Conservation (phyloP, 495 filamentous ascomycete species). For the Trypethelium eluteriae region DNA sequence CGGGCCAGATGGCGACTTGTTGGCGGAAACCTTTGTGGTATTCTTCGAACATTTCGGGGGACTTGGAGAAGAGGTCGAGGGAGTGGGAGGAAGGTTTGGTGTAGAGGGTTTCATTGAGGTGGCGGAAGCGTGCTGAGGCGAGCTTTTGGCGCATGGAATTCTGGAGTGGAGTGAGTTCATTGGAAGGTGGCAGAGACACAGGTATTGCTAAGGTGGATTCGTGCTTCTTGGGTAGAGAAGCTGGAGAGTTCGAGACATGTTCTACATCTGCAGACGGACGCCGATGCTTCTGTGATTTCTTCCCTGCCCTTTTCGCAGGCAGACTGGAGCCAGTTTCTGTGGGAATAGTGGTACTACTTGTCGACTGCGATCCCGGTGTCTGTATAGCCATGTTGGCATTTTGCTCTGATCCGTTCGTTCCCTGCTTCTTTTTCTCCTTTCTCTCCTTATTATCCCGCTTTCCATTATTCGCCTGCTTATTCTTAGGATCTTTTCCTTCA, state of each 20-base stretch:
- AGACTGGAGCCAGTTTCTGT: constrained; percentile 15
- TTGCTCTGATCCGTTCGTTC: neutral
- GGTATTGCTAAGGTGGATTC: constrained; percentile 30
- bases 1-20: constrained; percentile 90
- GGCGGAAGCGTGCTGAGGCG: constrained; percentile 87
- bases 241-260: constrained; percentile 14
- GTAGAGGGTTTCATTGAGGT: constrained; percentile 93
- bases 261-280: constrained; percentile 18
- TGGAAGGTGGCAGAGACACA: constrained; percentile 33
- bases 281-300: constrained; percentile 25
- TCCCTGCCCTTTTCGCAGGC: constrained; percentile 18
- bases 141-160: constrained; percentile 89
- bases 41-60: constrained; percentile 83
- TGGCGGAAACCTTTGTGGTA: constrained; percentile 93
- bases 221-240: constrained; percentile 13
- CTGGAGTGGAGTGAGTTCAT: constrained; percentile 81
- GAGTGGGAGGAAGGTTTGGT: constrained; percentile 77
- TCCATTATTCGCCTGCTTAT: constrained; percentile 32
- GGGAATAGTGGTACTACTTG: neutral
- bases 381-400: neutral
- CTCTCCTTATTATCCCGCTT: constrained; percentile 43
- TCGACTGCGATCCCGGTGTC: neutral
- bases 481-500: constrained; percentile 49
- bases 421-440: constrained; percentile 20
- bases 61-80: constrained; percentile 65